Base-by-base conservation (phyloP, 257 asterid genomes). In the Plectranthus barbatus region DNA sequence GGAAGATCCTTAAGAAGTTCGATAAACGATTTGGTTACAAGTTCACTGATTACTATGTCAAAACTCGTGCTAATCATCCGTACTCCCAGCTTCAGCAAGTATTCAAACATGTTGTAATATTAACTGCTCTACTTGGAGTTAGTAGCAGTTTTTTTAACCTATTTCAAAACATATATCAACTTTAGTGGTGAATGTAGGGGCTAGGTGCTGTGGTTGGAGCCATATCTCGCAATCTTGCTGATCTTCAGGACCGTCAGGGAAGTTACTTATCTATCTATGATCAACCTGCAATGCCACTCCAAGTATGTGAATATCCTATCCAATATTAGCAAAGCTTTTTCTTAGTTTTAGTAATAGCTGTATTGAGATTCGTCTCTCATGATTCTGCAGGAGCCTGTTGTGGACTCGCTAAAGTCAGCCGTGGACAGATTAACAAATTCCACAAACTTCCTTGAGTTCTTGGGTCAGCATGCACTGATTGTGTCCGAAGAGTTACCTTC, bases 191-290 rank as follows among this genome's bases (percentile, higher is more conserved):
- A 62, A 62, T 71, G 56, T 81, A 93, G 99, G 99, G 99, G 17
- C 64, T 93, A 61, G 99, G 99, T 55, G 99, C 99, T 67, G 99
- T 93, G 44, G 95, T 93, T 65, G 99, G 99, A 75, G 97, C 99
- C 67, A 84, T 93, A 77, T 90, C 99, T 51, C 96, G 97, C 58
- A 93, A 93, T 77, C 95, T 93, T 71, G 93, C 93, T 12, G 97
- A 93, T 74, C 96, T 93, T 74, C 95, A 93, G 84, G 96, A 85
- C 70, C 87, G 94, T 72, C 97, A 86, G 74, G 97, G 99, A 54
- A 90, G 99, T 83, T 93, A 93, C 79, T 83, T 93, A 64, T 93
- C 99, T 8, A 93, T 93, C 55, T 93, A 93, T 72, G 99, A 93
- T 63, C 85, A 87, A 79, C 99, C 99, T 58, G 72, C 94, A 58